These are phyloP conservation scores for Lipomyces kockii DNA, from an alignment of 805 yeast species.

Conservation along the genomic window DNA sequence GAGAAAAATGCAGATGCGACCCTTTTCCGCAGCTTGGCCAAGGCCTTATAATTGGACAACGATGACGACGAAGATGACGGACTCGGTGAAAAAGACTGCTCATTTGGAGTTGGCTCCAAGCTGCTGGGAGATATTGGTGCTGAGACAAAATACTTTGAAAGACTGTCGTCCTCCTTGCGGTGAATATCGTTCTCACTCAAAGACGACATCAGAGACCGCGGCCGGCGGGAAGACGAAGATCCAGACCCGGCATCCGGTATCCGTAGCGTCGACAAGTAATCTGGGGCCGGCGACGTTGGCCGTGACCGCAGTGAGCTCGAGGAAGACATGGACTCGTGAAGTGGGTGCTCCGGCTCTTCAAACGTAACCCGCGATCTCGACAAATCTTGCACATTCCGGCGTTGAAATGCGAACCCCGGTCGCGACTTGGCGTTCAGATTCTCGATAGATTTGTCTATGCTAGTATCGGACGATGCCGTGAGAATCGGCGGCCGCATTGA, in stretches of 20 bases:
- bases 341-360: conserved; percentile 34
- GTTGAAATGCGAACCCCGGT: conserved; percentile 16
- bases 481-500: background rate
- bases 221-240: conserved; percentile 6
- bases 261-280: conserved; percentile 7
- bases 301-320: conserved; percentile 18
- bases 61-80: conserved; percentile 32
- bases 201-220: conserved; percentile 34
- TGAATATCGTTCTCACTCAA: conserved; percentile 28
- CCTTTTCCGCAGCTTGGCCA: conserved; percentile 18
- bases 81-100: conserved; percentile 23
- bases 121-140: conserved; percentile 23
- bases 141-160: conserved; percentile 5
- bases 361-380: conserved; percentile 35
- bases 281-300: conserved; percentile 16
- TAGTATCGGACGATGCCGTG: background rate
- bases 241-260: conserved; percentile 6
- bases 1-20: conserved; percentile 25
- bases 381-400: conserved; percentile 28
- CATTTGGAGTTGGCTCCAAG: conserved; percentile 6
- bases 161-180: background rate
- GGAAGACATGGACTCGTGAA: conserved; percentile 27
- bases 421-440: conserved; percentile 1
- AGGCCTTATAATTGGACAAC: conserved; percentile 17
- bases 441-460: background rate